phyloP scores from a whole-genome alignment of 2,329 filamentous ascomycete genomes.

The Amauroascus verrucosus region DNA sequence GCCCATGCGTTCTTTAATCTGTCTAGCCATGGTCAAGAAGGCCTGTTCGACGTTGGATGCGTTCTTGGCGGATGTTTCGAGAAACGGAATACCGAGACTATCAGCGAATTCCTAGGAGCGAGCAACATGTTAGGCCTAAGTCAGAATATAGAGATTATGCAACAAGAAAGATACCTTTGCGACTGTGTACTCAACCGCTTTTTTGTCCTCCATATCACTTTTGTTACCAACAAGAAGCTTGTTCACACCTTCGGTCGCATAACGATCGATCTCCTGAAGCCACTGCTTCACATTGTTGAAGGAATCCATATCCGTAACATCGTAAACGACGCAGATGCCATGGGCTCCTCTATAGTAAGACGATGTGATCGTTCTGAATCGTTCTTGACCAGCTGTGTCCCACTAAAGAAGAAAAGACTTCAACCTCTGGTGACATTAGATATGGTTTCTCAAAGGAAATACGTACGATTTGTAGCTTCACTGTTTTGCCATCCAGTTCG shows the following conservation, averaged over 20 bases:
- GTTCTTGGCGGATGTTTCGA: conserved; percentile 99
- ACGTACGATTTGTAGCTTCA: conserved; percentile 97
- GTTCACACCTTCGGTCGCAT: conserved; percentile 98
- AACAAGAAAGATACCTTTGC: conserved; percentile 62
- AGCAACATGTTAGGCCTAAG: conserved; percentile 5
- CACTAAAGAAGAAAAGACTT: conserved; percentile 51
- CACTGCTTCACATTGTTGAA: conserved; percentile 99
- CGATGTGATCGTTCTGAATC: conserved; percentile 98
- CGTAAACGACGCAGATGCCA: conserved; percentile 99
- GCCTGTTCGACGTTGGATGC: conserved; percentile 99
- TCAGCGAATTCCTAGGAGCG: conserved; percentile 81
- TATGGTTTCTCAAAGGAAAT: conserved; percentile 7
- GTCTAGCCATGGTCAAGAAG: conserved; percentile 98
- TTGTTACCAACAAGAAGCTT: conserved; percentile 99
- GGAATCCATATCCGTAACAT: conserved; percentile 99
- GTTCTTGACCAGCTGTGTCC: conserved; percentile 98
- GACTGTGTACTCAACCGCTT: conserved; percentile 98
- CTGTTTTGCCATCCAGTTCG: conserved; percentile 98
- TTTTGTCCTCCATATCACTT: conserved; percentile 99
- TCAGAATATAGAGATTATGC: background rate
- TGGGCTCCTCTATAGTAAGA: conserved; percentile 99
- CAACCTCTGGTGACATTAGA: background rate
- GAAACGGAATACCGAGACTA: conserved; percentile 96
- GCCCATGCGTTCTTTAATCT: conserved; percentile 99
- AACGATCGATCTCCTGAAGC: conserved; percentile 98